phyloP scores from a whole-genome alignment of 2,329 filamentous ascomycete genomes.

The Niveomyces coronatus region DNA sequence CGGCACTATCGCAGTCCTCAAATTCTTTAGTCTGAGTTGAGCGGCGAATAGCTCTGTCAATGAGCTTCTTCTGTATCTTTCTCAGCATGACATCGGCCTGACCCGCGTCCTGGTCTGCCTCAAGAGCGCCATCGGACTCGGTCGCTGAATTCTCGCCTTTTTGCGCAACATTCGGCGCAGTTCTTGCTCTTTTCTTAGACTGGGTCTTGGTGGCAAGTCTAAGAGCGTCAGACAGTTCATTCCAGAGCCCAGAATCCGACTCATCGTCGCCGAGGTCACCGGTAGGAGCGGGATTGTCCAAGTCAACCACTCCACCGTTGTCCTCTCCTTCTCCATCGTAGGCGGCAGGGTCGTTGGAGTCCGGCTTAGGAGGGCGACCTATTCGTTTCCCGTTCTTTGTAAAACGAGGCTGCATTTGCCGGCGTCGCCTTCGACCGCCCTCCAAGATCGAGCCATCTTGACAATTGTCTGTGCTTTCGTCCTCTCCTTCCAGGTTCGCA shows the following conservation, averaged over 20 bases:
- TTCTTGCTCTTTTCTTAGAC: not conserved
- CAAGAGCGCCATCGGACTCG: constrained; percentile 2
- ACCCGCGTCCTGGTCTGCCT: not conserved
- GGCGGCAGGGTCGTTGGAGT: not conserved
- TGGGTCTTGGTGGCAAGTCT: constrained; percentile 2
- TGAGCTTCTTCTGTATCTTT: constrained; percentile 8
- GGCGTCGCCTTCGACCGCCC: not conserved
- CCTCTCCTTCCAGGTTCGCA: not conserved
- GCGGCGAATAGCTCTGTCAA: constrained; percentile 4
- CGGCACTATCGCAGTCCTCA: constrained; percentile 23
- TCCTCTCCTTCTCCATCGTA: constrained; percentile 8
- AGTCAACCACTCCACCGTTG: not conserved
- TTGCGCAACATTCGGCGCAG: not conserved
- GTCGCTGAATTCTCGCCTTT: constrained; percentile 1
- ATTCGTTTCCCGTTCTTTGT: constrained; percentile 9
- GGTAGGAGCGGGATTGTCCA: not conserved
- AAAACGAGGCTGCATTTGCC: constrained; percentile 6
- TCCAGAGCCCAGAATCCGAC: constrained; percentile 4
- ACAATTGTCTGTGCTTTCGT: constrained; percentile 3
- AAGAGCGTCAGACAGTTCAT: constrained; percentile 5
- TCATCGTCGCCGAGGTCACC: constrained; percentile 5
- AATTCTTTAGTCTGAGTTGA: constrained; percentile 2
- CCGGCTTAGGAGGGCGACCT: constrained; percentile 5
- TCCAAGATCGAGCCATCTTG: not conserved
- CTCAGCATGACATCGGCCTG: constrained; percentile 1